A percentile compares a stretch with the other conserved stretches of the same genome.
These are phyloP conservation scores for Pseudomassariella vexata DNA, from an alignment of 2,329 filamentous ascomycete genomes.

Conservation along the genomic window DNA sequence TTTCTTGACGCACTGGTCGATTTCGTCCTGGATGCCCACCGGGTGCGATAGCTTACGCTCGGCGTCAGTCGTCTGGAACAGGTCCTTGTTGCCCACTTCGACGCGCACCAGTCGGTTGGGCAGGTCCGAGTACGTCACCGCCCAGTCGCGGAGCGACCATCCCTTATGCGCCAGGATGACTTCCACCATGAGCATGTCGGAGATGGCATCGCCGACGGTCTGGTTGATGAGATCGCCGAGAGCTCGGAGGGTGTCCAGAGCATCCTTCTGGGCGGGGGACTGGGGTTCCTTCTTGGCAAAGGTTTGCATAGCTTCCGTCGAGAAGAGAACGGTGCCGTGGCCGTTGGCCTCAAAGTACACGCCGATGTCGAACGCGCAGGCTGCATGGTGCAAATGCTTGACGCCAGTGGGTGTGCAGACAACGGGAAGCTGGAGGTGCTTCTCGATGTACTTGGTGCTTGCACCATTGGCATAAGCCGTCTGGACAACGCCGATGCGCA, in stretches of 20 bases:
- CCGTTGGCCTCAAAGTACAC: constrained; percentile 99
- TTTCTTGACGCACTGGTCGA: constrained; percentile 82
- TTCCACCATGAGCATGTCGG: constrained; percentile 93
- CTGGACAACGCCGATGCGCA: constrained; percentile 92
- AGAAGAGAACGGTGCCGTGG: constrained; percentile 95
- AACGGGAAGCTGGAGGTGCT: constrained; percentile 81
- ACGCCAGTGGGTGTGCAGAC: constrained; percentile 93
- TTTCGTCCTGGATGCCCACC: constrained; percentile 72
- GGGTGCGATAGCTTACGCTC: constrained; percentile 83
- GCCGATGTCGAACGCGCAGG: constrained; percentile 87
- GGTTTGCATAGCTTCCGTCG: constrained; percentile 69
- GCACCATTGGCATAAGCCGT: constrained; percentile 97
- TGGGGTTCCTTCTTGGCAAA: constrained; percentile 79
- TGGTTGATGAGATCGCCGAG: constrained; percentile 94
- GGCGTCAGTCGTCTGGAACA: constrained; percentile 88
- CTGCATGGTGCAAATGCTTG: constrained; percentile 97
- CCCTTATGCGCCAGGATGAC: constrained; percentile 92
- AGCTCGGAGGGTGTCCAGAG: constrained; percentile 77
- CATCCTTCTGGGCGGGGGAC: constrained; percentile 85
- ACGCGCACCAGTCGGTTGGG: constrained; percentile 94
- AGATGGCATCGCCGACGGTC: constrained; percentile 92
- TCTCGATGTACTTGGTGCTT: constrained; percentile 85
- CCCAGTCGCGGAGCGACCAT: constrained; percentile 89
- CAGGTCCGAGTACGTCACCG: constrained; percentile 85
- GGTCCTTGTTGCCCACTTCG: constrained; percentile 78